phyloP scores from a whole-genome alignment of 2,329 filamentous ascomycete species.

The Ophiostoma perfectum region DNA sequence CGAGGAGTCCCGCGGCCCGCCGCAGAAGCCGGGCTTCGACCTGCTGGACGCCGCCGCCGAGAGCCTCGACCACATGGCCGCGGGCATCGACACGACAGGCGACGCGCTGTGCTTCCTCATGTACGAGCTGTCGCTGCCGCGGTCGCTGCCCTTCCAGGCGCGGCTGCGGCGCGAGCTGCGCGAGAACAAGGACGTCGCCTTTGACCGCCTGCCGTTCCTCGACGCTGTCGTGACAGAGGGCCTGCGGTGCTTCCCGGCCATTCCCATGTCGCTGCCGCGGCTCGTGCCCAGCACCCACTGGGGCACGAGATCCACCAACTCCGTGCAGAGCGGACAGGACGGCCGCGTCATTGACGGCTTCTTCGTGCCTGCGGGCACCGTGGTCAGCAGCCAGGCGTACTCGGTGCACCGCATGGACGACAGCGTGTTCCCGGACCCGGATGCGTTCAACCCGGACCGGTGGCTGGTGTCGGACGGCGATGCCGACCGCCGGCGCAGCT shows the following conservation, averaged over 20 bases:
- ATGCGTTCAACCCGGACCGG: conserved; percentile 71
- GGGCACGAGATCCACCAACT: conserved; percentile 1
- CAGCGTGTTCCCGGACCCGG: conserved; percentile 71
- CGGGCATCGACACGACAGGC: conserved; percentile 68
- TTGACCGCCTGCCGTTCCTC: conserved; percentile 53
- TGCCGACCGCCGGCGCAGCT: conserved; percentile 57
- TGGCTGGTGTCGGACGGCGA: conserved; percentile 75
- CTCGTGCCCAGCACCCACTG: conserved; percentile 44
- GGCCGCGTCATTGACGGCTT: conserved; percentile 53
- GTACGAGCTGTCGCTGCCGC: conserved; percentile 62
- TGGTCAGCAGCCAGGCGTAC: conserved; percentile 58
- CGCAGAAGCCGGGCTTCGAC: conserved; percentile 37
- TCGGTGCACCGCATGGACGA: conserved; percentile 55
- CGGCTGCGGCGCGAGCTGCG: conserved; percentile 49
- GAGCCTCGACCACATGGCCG: conserved; percentile 65
- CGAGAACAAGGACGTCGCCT: conserved; percentile 27
- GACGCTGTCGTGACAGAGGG: conserved; percentile 60
- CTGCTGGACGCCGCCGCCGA: conserved; percentile 58
- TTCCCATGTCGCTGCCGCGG: conserved; percentile 62
- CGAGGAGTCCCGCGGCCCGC: conserved; percentile 23
- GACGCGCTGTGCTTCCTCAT: conserved; percentile 65
- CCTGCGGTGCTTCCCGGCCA: conserved; percentile 57
- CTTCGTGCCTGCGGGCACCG: conserved; percentile 47
- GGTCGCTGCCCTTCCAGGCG: conserved; percentile 47
- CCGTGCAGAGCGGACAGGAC: neutral